Evolutionary conservation across 306 rosid species (phyloP).

Genomic region (Macrotyloma uniflorum): DNA sequence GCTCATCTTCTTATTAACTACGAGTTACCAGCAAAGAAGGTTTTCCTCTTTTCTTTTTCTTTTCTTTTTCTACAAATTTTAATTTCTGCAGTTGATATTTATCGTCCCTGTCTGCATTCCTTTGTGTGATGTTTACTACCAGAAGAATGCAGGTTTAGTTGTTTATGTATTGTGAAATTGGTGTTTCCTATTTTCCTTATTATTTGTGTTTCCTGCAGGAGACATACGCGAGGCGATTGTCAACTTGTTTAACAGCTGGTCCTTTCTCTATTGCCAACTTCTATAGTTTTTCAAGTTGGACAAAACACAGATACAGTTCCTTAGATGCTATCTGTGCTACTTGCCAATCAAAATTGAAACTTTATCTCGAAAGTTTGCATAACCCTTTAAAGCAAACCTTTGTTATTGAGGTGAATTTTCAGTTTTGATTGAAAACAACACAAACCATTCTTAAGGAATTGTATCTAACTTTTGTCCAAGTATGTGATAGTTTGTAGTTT

Average conservation of each 20-base stretch:
- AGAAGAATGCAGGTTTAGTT: constrained; percentile 19
- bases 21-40: constrained; percentile 83
- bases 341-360: neutral
- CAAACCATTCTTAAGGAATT: neutral
- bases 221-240: constrained; percentile 76
- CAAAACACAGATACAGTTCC: neutral
- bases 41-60: constrained; percentile 22
- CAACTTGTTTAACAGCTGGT: constrained; percentile 89
- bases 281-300: constrained; percentile 5
- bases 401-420: neutral
- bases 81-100: neutral
- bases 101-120: neutral
- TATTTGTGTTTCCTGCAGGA: constrained; percentile 58
- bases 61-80: neutral
- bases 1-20: constrained; percentile 82
- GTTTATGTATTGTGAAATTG: constrained; percentile 27
- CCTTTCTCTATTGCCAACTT: constrained; percentile 43
- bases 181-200: constrained; percentile 29
- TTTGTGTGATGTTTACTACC: neutral
- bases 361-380: neutral
- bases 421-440: neutral
- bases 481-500: constrained; percentile 31
- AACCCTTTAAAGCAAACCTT: neutral
- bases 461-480: neutral
- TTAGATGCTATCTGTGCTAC: neutral